Percentiles rank a stretch among this genome's conserved stretches.
These are phyloP conservation scores for Udeniomyces megalosporus DNA, from an alignment of 768 basidiomycete genomes.

Conservation along the genomic window DNA sequence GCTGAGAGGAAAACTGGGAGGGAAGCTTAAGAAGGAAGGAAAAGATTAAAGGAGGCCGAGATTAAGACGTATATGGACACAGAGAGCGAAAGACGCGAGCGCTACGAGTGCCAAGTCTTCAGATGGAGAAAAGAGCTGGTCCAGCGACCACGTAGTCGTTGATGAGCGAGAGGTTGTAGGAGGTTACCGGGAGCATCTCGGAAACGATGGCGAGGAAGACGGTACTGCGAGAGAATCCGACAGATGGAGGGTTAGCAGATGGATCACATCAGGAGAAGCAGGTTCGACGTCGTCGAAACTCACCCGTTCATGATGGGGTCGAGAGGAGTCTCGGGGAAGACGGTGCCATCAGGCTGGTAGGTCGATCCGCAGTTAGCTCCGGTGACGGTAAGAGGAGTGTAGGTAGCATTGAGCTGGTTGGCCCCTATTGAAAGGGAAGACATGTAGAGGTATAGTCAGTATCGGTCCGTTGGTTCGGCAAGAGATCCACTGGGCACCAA, in stretches of 20 bases:
- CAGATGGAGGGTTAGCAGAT: neutral
- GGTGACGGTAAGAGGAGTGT: constrained; percentile 37
- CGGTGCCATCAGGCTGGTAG: constrained; percentile 37
- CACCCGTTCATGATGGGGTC: constrained; percentile 39
- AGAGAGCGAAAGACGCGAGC: too few species aligned
- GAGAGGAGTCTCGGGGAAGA: constrained; percentile 31
- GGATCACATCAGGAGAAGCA: too few species aligned
- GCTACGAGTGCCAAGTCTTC: too few species aligned
- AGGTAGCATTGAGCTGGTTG: constrained; percentile 46
- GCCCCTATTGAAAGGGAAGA: constrained; percentile 35
- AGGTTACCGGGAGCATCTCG: constrained; percentile 39
- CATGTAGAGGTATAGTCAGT: neutral
- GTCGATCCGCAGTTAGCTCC: constrained; percentile 35
- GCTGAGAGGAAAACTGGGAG: too few species aligned
- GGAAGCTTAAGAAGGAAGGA: too few species aligned
- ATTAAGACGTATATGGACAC: too few species aligned
- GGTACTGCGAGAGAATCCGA: too few species aligned
- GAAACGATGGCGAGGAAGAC: constrained; percentile 40
- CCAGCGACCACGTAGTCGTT: constrained; percentile 25
- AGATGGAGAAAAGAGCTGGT: too few species aligned
- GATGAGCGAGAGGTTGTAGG: constrained; percentile 41
- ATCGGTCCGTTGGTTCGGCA: neutral
- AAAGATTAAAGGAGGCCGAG: too few species aligned
- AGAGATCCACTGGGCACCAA: neutral
- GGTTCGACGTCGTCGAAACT: too few species aligned